phyloP scores from a whole-genome alignment of 2,329 filamentous ascomycete genomes.

The Cordyceps farinosa region DNA sequence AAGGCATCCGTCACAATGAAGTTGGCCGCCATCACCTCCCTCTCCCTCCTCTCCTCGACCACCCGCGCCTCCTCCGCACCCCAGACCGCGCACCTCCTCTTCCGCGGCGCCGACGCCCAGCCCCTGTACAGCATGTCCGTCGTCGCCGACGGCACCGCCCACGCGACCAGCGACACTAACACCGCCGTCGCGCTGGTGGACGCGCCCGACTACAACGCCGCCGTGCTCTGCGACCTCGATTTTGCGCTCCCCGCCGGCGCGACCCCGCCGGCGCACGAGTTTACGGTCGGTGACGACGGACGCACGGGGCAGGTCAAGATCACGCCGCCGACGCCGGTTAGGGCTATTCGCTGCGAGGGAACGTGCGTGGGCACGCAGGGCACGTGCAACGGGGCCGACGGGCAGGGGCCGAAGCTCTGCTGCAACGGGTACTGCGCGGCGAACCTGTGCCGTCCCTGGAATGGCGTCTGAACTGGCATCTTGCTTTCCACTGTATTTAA shows the following conservation, averaged over 20 bases:
- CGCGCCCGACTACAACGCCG: constrained; percentile 42
- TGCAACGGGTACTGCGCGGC: constrained; percentile 44
- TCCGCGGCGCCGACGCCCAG: constrained; percentile 39
- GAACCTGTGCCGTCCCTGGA: constrained; percentile 38
- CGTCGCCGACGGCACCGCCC: constrained; percentile 38
- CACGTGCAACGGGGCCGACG: constrained; percentile 34
- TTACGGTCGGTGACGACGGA: constrained; percentile 23
- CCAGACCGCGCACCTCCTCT: constrained; percentile 41
- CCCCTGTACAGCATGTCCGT: constrained; percentile 37
- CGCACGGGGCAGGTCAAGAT: constrained; percentile 40
- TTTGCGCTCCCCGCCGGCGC: constrained; percentile 17
- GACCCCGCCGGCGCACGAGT: constrained; percentile 29
- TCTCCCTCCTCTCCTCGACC: constrained; percentile 2
- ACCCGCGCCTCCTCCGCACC: constrained; percentile 25
- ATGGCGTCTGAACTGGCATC: constrained; percentile 19
- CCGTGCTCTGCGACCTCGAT: constrained; percentile 40
- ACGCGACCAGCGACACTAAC: constrained; percentile 39
- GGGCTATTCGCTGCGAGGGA: constrained; percentile 40
- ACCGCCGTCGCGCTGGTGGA: constrained; percentile 40
- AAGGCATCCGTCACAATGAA: constrained; percentile 19
- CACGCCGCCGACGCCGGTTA: constrained; percentile 42
- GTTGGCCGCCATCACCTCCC: not conserved
- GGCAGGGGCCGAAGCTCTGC: constrained; percentile 37
- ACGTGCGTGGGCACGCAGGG: constrained; percentile 39
- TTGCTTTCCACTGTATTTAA: no score